These are phyloP conservation scores for Aspergillus pseudotamarii DNA, from an alignment of 2,329 filamentous ascomycete species.

Conservation along the genomic window DNA sequence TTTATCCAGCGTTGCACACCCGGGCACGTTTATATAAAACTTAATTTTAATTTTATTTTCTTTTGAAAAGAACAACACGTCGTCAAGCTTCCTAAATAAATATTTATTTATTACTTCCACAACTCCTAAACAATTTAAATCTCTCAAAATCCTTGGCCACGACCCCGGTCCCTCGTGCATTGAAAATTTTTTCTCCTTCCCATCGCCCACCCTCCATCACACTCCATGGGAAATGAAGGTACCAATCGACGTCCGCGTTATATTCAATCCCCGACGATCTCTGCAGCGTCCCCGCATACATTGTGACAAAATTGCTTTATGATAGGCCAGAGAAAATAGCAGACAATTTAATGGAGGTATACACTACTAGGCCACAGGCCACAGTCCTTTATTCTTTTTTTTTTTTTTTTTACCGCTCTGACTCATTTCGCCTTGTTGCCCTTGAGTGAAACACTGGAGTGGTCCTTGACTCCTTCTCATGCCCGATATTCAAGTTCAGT, in stretches of 20 bases:
- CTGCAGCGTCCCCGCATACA: neutral
- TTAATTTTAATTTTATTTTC: neutral
- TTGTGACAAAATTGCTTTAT: neutral
- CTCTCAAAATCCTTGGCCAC: neutral
- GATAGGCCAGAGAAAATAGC: neutral
- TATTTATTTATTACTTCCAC: neutral
- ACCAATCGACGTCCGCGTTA: neutral
- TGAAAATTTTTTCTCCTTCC: neutral
- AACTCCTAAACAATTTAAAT: neutral
- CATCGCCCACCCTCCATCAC: conserved; percentile 1
- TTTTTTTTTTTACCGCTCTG: neutral
- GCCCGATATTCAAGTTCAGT: neutral
- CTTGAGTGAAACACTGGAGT: neutral
- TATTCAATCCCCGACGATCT: conserved; percentile 1
- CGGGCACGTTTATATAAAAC: neutral
- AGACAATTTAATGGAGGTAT: neutral
- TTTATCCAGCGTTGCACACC: neutral
- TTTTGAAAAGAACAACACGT: no score
- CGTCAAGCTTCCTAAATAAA: neutral
- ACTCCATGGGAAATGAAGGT: neutral
- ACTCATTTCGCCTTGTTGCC: neutral
- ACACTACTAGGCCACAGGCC: neutral
- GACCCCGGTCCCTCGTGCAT: neutral
- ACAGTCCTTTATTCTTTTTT: neutral
- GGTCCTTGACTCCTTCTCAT: neutral